A percentile compares a stretch with the other conserved stretches of the same genome.
Evolutionary conservation across 805 yeast species (phyloP).

Genomic region (Metschnikowia rubicola): DNA sequence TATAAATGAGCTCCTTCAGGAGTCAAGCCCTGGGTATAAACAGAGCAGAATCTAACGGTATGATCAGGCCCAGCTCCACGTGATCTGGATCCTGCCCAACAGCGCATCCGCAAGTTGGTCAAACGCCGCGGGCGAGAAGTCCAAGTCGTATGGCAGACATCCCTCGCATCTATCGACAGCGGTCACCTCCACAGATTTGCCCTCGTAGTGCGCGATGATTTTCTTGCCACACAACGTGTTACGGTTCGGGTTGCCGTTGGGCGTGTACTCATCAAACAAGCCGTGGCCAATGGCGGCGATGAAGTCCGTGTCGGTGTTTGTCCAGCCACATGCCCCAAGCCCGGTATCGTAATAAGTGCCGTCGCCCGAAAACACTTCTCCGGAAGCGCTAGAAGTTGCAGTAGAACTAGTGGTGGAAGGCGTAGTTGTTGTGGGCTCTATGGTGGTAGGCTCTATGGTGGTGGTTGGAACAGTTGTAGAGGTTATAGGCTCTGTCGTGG

Average conservation of each 20-base stretch:
- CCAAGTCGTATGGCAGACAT: conserved; percentile 48
- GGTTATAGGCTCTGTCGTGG: not conserved
- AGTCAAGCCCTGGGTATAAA: not conserved
- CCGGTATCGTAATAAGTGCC: conserved; percentile 50
- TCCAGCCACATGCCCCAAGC: conserved; percentile 54
- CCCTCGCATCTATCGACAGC: conserved; percentile 59
- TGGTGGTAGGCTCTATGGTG: not conserved
- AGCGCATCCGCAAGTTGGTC: conserved; percentile 43
- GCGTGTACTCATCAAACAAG: conserved; percentile 35
- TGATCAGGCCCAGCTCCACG: conserved; percentile 42
- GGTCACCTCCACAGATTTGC: conserved; percentile 53
- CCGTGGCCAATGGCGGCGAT: conserved; percentile 51
- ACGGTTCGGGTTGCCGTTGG: conserved; percentile 40
- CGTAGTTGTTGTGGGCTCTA: not conserved
- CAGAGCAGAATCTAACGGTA: not conserved
- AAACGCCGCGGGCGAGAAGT: conserved; percentile 62
- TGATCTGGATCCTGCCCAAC: conserved; percentile 52
- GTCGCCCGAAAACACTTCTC: conserved; percentile 32
- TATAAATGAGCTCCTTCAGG: not conserved
- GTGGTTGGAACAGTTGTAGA: not conserved
- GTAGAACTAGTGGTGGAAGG: conserved; percentile 2
- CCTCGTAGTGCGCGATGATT: conserved; percentile 45
- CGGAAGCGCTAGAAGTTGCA: conserved; percentile 9
- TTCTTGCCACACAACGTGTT: conserved; percentile 52
- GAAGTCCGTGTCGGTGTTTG: conserved; percentile 42